phyloP scores from a whole-genome alignment of 768 basidiomycete genomes.

The Crassisporium funariophilum region DNA sequence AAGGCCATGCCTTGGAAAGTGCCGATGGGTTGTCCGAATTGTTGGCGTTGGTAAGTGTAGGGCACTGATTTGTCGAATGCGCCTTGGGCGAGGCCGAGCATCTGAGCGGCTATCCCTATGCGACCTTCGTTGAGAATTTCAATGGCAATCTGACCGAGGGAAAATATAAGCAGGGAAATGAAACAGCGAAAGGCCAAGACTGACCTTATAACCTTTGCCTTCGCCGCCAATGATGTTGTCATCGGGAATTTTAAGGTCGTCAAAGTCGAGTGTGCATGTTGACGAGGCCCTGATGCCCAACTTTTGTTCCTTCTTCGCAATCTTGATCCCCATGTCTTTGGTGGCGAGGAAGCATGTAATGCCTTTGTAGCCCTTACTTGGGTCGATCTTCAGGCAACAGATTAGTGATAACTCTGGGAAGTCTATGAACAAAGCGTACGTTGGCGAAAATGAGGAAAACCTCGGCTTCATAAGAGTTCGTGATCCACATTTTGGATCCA shows the following conservation, averaged over 20 bases:
- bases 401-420: background rate
- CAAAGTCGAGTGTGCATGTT: constrained; percentile 93
- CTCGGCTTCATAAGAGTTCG: constrained; percentile 91
- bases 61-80: constrained; percentile 96
- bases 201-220: constrained; percentile 89
- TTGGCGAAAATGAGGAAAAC: constrained; percentile 96
- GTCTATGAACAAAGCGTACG: constrained; percentile 41
- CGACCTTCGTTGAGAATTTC: constrained; percentile 97
- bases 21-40: constrained; percentile 93
- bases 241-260: constrained; percentile 80
- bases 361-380: constrained; percentile 96
- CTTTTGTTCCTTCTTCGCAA: constrained; percentile 99
- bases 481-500: constrained; percentile 99
- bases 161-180: background rate
- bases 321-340: constrained; percentile 95
- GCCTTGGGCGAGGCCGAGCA: constrained; percentile 97
- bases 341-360: constrained; percentile 98
- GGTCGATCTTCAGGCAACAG: constrained; percentile 57
- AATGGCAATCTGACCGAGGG: constrained; percentile 71
- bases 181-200: background rate
- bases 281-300: constrained; percentile 96
- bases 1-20: constrained; percentile 96
- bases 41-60: constrained; percentile 90
- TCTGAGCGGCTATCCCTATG: constrained; percentile 97
- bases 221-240: constrained; percentile 92